These are phyloP conservation scores for Hypholoma fasciculare DNA, from an alignment of 768 basidiomycete genomes.

Conservation along the genomic window DNA sequence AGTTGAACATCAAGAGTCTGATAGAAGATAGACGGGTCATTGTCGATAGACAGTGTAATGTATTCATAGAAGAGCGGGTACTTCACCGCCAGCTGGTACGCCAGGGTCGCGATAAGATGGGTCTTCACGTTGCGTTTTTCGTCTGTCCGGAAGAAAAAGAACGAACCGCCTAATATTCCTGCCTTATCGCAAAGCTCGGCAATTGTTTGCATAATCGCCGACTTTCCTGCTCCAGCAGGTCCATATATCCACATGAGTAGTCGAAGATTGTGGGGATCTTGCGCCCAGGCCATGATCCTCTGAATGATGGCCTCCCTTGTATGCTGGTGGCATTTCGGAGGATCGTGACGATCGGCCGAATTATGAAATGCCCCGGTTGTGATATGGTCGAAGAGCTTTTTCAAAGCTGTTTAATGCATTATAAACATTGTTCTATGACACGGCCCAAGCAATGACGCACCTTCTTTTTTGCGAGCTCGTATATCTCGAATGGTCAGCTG, in stretches of 20 bases:
- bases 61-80: background rate
- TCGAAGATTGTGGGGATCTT: background rate
- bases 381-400: background rate
- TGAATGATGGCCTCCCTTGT: constrained; percentile 11
- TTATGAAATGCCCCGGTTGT: background rate
- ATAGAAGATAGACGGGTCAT: constrained; percentile 8
- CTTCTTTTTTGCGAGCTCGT: too few relatives aligned
- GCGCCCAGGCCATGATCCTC: constrained; percentile 8
- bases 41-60: background rate
- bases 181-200: constrained; percentile 5
- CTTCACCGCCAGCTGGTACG: constrained; percentile 8
- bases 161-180: constrained; percentile 4
- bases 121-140: constrained; percentile 1
- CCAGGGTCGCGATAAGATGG: constrained; percentile 9
- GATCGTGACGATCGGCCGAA: background rate
- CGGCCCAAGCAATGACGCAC: too few relatives aligned
- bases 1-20: constrained; percentile 4
- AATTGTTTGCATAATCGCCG: constrained; percentile 15
- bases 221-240: constrained; percentile 19
- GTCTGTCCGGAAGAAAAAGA: constrained; percentile 17
- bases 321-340: background rate
- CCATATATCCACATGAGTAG: constrained; percentile 19
- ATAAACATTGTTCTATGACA: too few relatives aligned
- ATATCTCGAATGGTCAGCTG: too few relatives aligned
- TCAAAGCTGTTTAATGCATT: too few relatives aligned